Base-by-base conservation (phyloP, 1,139 yeast species). In the Schwanniomyces etchellsii region DNA sequence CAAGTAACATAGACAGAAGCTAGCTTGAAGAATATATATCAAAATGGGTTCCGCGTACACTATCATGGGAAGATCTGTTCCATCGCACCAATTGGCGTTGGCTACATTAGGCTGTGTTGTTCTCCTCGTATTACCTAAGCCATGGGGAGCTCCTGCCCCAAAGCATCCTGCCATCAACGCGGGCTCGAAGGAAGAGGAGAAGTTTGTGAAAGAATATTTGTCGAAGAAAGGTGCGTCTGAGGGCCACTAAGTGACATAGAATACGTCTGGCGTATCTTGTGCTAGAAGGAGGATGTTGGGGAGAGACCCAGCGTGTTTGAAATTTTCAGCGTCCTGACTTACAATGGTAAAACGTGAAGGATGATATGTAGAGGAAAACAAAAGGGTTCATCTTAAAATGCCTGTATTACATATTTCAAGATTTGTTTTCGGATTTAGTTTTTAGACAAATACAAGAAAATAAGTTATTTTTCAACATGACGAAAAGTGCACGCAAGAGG, bases 181-280 rank as follows among this genome's bases (percentile, higher is more conserved):
- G 41, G 60, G 77, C 36, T 74, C 88, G 36, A 77, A 88, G 46
- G 96, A 86, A 48, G 97, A 89, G 67, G 95, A 84, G 60, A 80
- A 81, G 60, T 89, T 81, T 66, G 60, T 64, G 37, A 54, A 59
- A 47, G 68, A 61, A 35, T 64, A 55, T 52, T 62, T 64, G 43
- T 57, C 65, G 35, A 64, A 64, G 48, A 55, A 62, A 44, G 33
- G 45, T 17, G 37, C 36, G 20, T 57, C 51, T 35, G 52, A 56
- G 43, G 60, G 60, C 47, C 70, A 63, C 45, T 61, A 59, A 38
- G 29, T 21, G 7, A n/a, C n/a, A n/a, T n/a, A 11, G 12, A 11
- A 14, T 16, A 13, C 5, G 17, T 12, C 25, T 16, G 16, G 21
- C 21, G 21, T 10, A 9, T 18, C 21, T 10, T 7, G 7, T 18